Evolutionary conservation across 768 basidiomycete species (phyloP).

Genomic region (Collybia nuda): DNA sequence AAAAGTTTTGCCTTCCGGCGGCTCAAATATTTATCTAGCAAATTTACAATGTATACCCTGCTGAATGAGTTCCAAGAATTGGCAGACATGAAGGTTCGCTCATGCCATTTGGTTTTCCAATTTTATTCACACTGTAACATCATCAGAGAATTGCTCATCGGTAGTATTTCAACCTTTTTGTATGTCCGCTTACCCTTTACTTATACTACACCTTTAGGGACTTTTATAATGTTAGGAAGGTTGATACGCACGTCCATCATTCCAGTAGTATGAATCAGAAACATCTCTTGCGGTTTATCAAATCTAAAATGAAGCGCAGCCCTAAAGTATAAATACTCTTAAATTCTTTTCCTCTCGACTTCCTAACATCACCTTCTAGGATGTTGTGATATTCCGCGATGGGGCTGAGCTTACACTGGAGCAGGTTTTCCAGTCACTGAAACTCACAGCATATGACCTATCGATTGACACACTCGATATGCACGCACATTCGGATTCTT

Average conservation of each 20-base stretch:
- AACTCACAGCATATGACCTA: conserved; percentile 94
- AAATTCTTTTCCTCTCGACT: neutral
- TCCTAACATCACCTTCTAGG: conserved; percentile 44
- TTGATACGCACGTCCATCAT: conserved; percentile 98
- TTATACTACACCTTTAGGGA: conserved; percentile 54
- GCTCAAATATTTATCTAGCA: conserved; percentile 87
- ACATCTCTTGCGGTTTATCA: conserved; percentile 96
- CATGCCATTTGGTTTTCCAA: neutral
- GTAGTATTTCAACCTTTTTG: conserved; percentile 42
- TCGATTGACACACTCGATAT: conserved; percentile 99
- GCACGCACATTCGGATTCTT: conserved; percentile 98
- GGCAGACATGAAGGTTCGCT: conserved; percentile 90
- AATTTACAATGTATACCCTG: conserved; percentile 91
- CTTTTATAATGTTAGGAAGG: conserved; percentile 97
- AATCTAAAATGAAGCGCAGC: conserved; percentile 93
- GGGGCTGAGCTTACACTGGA: conserved; percentile 83
- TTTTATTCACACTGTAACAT: neutral
- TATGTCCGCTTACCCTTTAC: neutral
- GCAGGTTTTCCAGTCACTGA: conserved; percentile 95
- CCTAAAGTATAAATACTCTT: conserved; percentile 65
- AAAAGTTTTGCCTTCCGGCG: conserved; percentile 94
- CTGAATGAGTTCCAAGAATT: conserved; percentile 93
- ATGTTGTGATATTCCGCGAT: conserved; percentile 95
- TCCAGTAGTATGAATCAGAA: conserved; percentile 99
- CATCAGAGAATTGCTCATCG: conserved; percentile 77